Conservation (phyloP, 345 rosid genomes). For the Trapa bicornis region DNA sequence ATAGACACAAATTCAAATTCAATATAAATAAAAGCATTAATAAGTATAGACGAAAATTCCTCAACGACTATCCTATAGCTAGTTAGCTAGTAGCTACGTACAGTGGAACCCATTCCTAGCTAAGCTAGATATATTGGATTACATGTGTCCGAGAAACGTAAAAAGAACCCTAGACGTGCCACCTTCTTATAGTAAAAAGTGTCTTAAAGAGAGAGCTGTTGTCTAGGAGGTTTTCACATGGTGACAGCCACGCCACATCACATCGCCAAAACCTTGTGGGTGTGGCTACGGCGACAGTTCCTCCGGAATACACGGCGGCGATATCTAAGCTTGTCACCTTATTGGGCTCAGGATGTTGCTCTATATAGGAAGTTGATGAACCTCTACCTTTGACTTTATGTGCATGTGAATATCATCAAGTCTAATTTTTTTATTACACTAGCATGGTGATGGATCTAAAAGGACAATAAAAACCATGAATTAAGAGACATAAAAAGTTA, state of each 20-base stretch:
- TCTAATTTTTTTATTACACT: too few species aligned
- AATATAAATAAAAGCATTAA: too few species aligned
- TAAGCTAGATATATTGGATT: background rate
- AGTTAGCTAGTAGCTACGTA: background rate
- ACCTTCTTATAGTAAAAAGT: background rate
- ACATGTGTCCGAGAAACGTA: background rate
- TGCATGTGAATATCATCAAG: background rate
- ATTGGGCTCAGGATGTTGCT: background rate
- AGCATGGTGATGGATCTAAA: too few species aligned
- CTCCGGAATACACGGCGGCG: slow-evolving; percentile 5
- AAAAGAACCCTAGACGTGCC: slow-evolving; percentile 1
- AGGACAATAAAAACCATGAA: too few species aligned
- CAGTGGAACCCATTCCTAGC: background rate
- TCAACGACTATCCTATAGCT: background rate
- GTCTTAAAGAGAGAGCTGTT: background rate
- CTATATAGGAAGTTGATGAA: slow-evolving; percentile 1
- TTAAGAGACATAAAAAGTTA: too few species aligned
- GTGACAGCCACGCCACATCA: background rate
- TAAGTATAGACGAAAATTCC: too few species aligned
- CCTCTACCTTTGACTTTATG: slow-evolving; percentile 6
- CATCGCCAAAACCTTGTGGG: too few species aligned
- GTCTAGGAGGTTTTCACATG: background rate
- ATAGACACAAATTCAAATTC: too few species aligned
- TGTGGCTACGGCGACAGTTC: background rate
- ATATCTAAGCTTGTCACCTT: slow-evolving; percentile 1